These are phyloP conservation scores for Calonectria montana DNA, from an alignment of 2,329 filamentous ascomycete genomes.

Conservation along the genomic window DNA sequence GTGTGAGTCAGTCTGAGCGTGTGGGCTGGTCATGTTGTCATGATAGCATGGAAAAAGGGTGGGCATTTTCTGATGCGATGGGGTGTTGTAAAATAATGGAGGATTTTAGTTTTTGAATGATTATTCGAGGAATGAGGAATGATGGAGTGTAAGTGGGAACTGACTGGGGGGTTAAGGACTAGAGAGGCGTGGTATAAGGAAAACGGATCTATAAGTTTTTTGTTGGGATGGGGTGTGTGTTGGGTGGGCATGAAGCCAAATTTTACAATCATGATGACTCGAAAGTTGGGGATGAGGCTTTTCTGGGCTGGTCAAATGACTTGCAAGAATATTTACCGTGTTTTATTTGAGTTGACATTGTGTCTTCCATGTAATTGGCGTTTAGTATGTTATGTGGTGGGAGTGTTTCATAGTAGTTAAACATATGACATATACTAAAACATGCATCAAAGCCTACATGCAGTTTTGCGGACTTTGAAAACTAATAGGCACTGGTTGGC, in stretches of 20 bases:
- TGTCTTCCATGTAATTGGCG: not conserved
- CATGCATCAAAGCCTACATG: not conserved
- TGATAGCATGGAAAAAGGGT: not conserved
- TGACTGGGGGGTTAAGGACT: not conserved
- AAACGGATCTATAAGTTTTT: not conserved
- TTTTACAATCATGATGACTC: no score
- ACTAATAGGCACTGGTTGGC: not conserved
- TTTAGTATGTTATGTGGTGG: not conserved
- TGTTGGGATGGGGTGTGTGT: not conserved
- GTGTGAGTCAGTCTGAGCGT: conserved; percentile 9
- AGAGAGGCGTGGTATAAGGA: not conserved
- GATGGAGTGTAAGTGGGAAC: not conserved
- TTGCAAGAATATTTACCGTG: not conserved
- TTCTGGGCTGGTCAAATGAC: no score
- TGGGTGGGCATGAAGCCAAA: not conserved
- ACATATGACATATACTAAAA: not conserved
- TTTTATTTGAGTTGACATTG: not conserved
- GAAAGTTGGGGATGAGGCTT: not conserved
- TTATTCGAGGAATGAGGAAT: not conserved
- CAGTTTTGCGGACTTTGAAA: not conserved
- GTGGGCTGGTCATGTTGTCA: conserved; percentile 29
- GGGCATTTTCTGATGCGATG: not conserved
- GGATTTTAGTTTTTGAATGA: not conserved
- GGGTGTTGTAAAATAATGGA: not conserved
- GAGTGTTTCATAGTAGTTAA: not conserved